Evolutionary conservation across 768 basidiomycete species (phyloP), one percentile per base, ranked within the genome.

Genomic region (Pulveroboletus sp.): DNA sequence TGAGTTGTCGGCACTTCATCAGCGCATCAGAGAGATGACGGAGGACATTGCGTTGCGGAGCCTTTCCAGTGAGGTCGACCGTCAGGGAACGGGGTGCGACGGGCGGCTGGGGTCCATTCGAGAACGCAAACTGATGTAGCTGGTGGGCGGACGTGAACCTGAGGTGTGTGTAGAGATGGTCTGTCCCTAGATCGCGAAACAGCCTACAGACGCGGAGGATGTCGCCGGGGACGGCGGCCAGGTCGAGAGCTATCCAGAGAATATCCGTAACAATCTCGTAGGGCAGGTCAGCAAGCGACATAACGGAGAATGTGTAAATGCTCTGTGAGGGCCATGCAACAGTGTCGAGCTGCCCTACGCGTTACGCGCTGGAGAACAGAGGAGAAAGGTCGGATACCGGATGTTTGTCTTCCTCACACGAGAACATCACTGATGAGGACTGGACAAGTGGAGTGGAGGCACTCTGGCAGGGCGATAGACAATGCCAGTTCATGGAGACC

Each of bases 1-100:
- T 12, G 24, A 55, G 49, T 27, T 49, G 37, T 39, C 49, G 44
- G 38, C 66, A 71, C 28, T 63, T 64, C 36, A 48, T 27, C 9
- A 76, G 46, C 12, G 54, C 63, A 14, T 54, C 59, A 8, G 44
- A 49, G 28, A 76, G 61, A 15, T 56, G 46, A 27, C 50, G 51
- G 30, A 72, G 63, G 18, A 66, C 52, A 8, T 60, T 56, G 14
- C 53, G 62, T 14, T 60, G 63, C 8, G 57, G 62, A 11, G 57
- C 54, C 7, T 61, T 69, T 8, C 71, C 70, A 3, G 66, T 50
- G 21, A 71, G 52, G 17, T 62, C 58, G 21, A 72, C 55, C 3
- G 31, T 47, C 32, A 74, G 40, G 6, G 61, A 56, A 36, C 54
- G 65, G 4, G 69, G 68, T 15, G 56, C 42, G 40, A 64, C 64